Percentiles rank a stretch among this genome's conserved stretches.
These are phyloP conservation scores for Pistacia vera DNA, from an alignment of 345 rosid genomes.

Conservation along the genomic window DNA sequence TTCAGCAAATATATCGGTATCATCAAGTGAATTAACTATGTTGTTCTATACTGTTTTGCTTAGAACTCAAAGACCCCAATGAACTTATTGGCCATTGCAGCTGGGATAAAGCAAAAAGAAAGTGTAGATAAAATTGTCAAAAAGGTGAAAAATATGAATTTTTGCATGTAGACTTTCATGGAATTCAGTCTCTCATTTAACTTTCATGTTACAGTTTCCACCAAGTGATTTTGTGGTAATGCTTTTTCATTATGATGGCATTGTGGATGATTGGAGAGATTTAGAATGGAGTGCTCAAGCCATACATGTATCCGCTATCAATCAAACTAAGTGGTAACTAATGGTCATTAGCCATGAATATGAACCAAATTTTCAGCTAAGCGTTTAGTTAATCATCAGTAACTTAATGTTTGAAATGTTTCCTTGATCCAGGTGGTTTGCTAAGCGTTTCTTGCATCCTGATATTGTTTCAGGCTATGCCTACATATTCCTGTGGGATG, in stretches of 20 bases:
- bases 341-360: too few species aligned
- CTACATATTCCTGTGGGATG: slow-evolving; percentile 70
- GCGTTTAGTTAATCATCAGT: not conserved
- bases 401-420: not conserved
- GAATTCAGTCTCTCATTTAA: slow-evolving; percentile 6
- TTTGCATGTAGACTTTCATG: not conserved
- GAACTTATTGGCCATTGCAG: slow-evolving; percentile 75
- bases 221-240: slow-evolving; percentile 59
- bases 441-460: slow-evolving; percentile 75
- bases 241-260: slow-evolving; percentile 84
- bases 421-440: slow-evolving; percentile 73
- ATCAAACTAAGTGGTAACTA: slow-evolving; percentile 79
- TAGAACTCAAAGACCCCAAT: slow-evolving; percentile 47
- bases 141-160: slow-evolving; percentile 45
- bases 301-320: slow-evolving; percentile 66
- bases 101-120: slow-evolving; percentile 67
- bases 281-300: slow-evolving; percentile 64
- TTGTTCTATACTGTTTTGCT: slow-evolving; percentile 7
- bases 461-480: slow-evolving; percentile 53
- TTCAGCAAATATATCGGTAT: too few species aligned
- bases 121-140: slow-evolving; percentile 66
- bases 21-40: not conserved
- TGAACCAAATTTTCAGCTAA: too few species aligned
- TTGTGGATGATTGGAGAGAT: slow-evolving; percentile 71
- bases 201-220: slow-evolving; percentile 48